Percentiles rank a stretch among this genome's conserved stretches.
These are phyloP conservation scores for Dinochytrium kinnereticum DNA, from an alignment of 371 early-diverging fungal species.

Conservation along the genomic window DNA sequence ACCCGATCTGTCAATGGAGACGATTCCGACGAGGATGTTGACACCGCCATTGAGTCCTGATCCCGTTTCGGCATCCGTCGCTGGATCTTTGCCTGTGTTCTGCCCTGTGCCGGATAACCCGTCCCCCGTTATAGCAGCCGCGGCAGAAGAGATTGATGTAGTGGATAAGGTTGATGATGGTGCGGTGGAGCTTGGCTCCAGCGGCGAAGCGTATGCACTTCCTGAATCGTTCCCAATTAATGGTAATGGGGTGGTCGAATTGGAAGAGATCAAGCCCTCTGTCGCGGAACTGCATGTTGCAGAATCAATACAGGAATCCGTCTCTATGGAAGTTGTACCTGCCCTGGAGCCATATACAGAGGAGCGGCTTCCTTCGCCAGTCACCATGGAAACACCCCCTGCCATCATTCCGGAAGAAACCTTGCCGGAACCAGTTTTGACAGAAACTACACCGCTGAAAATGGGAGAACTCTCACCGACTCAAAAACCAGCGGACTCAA, in stretches of 20 bases:
- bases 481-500: background rate
- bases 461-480: background rate
- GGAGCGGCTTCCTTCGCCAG: background rate
- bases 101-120: too few species aligned
- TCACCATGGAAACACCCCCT: background rate
- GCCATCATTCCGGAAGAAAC: background rate
- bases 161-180: background rate
- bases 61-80: background rate
- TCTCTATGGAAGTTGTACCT: background rate
- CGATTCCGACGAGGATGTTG: background rate
- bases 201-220: background rate
- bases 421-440: background rate
- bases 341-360: background rate
- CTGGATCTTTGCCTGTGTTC: background rate
- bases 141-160: too few species aligned
- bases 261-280: too few species aligned
- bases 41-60: conserved; percentile 7
- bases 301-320: background rate
- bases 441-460: background rate
- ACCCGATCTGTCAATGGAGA: background rate
- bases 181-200: background rate
- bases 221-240: background rate
- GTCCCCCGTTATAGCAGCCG: too few species aligned
- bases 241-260: background rate
- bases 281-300: background rate